Evolutionary conservation across 306 rosid species (phyloP).

Genomic region (apple (Malus domestica)): ASM211411v1 NC_041799.1:27929001-27929500

Average conservation of each 20-base stretch:
- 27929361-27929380: too few species aligned
- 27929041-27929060: constrained; percentile 99
- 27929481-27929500: too few species aligned
- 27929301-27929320: too few species aligned
- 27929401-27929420: too few species aligned
- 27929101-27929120: constrained; percentile 96
- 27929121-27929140: constrained; percentile 97
- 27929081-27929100: constrained; percentile 77
- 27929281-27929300: background rate
- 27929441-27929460: too few species aligned
- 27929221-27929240: constrained; percentile 89
- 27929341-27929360: too few species aligned
- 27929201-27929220: constrained; percentile 90
- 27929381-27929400: too few species aligned
- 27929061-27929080: constrained; percentile 91
- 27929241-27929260: constrained; percentile 98
- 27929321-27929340: too few species aligned
- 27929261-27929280: constrained; percentile 8
- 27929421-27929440: too few species aligned
- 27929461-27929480: too few species aligned
- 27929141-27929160: constrained; percentile 98
- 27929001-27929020: constrained; percentile 96
- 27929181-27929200: constrained; percentile 98
- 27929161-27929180: constrained; percentile 99
- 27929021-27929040: constrained; percentile 94